Base-by-base conservation (phyloP, 306 rosid genomes). In the Citrullus amarus region DNA sequence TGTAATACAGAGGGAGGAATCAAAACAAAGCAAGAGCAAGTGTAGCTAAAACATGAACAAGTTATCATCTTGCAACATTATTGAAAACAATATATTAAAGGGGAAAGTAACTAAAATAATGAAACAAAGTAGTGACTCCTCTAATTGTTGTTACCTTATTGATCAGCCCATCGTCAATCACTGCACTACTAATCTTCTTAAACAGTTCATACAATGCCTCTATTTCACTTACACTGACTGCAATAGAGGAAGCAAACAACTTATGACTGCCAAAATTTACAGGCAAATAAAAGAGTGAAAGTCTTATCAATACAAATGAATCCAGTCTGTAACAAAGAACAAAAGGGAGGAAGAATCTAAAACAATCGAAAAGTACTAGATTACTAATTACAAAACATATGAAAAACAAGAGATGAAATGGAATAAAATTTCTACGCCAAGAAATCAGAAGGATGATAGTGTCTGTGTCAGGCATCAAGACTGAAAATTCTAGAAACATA, bases 211-310 rank as follows among this genome's bases (percentile, higher is more conserved):
- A 92, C 46, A 92, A 79, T 5, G 96, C 97, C 85, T 92, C 97
- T 74, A 92, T 82, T 82, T 92, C 97, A 84, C 96, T 92, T 72
- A 92, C 92, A 77, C 86, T 92, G 86, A 92, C 97, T 92, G 92
- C 89, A 85, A 78, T 67, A 10, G 41, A 46, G 63, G n/a, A 2
- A 70, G 68, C 58, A 79, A 78, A 79, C 62, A 17, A 53, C 58
- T 60, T 43, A 48, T 43, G 79, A 66, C 68, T 61, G 69, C 65
- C 18, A 53, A 22, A 56, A 22, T 44, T 41, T 68, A 43, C 14
- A 15, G 56, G 30, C 61, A 30, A 50, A 73, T 73, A 51, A 51
- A 73, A 30, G 61, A 73, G 60, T 73, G 44, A 28, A 73, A 43
- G 25, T 30, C 44, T 51, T 28, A 30, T 66, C 28, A 39, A 77